Conservation (phyloP, 768 basidiomycete genomes). For the Roridomyces roridus region DNA sequence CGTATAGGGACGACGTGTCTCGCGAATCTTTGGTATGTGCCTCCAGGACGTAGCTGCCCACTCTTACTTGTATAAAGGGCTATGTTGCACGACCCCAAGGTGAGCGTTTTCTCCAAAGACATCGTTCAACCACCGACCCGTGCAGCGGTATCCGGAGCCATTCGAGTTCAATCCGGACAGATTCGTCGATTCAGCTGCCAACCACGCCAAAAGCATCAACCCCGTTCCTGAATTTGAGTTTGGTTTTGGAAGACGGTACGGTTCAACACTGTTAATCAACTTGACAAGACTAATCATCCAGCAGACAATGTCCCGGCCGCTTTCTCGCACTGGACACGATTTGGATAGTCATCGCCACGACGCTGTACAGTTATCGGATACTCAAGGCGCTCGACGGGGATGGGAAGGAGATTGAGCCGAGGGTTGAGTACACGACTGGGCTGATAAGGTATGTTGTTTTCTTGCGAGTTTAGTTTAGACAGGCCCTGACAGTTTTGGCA, state of each 20-base stretch:
- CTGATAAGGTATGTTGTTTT: slow-evolving; percentile 45
- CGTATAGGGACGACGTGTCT: slow-evolving; percentile 13
- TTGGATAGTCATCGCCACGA: slow-evolving; percentile 52
- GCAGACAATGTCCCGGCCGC: slow-evolving; percentile 55
- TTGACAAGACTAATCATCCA: no score
- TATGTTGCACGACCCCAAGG: slow-evolving; percentile 53
- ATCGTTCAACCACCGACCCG: neutral
- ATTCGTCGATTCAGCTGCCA: slow-evolving; percentile 37
- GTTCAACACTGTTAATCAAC: no score
- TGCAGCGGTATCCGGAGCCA: slow-evolving; percentile 48
- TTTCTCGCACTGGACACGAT: slow-evolving; percentile 50
- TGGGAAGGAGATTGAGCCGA: slow-evolving; percentile 38
- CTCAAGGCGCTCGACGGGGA: slow-evolving; percentile 39
- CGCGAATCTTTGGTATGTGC: neutral
- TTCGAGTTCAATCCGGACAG: slow-evolving; percentile 55
- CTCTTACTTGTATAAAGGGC: slow-evolving; percentile 39
- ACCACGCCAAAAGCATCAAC: slow-evolving; percentile 19
- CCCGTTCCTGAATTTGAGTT: slow-evolving; percentile 19
- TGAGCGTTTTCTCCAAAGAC: neutral
- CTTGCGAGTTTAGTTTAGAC: neutral
- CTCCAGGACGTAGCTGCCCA: neutral
- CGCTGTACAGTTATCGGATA: slow-evolving; percentile 49
- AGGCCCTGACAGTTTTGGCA: no score
- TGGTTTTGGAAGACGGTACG: slow-evolving; percentile 23
- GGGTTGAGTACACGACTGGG: slow-evolving; percentile 46